Evolutionary conservation across 306 rosid species (phyloP), one percentile per base, ranked within the genome.

Genomic region (Inga laurina): DNA sequence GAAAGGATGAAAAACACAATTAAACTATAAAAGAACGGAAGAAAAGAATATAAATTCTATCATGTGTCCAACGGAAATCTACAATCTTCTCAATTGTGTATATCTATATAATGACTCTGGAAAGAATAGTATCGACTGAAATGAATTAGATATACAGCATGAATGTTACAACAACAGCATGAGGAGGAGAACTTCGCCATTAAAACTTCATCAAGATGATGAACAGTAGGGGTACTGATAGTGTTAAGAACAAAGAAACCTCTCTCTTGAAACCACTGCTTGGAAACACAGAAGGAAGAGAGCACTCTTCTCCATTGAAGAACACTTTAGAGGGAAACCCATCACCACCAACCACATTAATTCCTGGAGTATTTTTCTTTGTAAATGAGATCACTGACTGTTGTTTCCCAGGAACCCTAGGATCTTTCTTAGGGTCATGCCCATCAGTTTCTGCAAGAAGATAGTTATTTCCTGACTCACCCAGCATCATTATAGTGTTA

Each of bases 281-380:
- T 43, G 99, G 99, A 71, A 27, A 4, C n/a, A 83, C 77, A 3
- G 88, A 80, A 32, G 99, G 99, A 84, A 97, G 89, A 21, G 91
- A 87, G 82, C 99, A 97, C 82, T 97, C 99, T 78, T 97, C 98
- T 19, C 98, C 99, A 57, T 97, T 94, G 84, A 97, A 97, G 91
- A 88, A 88, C 3, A 97, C 98, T 84, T 92, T 94, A 0, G 89
- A 88, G 5, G 99, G 99, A 86, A 97, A 97, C 37, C 97, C 98
- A 68, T 97, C 98, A 82, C 97, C 90, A 1, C 52, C 44, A 64
- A 80, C 87, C n/a, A 94, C 88, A 68, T 83, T 89, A 66, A 97
- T 91, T 43, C 82, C 94, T 3, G 97, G 91, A 37, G 91, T 90
- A 54, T 43, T 65, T 88, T 97, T 94, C 94, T 94, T 97, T 21